phyloP scores from a whole-genome alignment of 177 flowering plant genomes.

The Vitis hybrid region DNA sequence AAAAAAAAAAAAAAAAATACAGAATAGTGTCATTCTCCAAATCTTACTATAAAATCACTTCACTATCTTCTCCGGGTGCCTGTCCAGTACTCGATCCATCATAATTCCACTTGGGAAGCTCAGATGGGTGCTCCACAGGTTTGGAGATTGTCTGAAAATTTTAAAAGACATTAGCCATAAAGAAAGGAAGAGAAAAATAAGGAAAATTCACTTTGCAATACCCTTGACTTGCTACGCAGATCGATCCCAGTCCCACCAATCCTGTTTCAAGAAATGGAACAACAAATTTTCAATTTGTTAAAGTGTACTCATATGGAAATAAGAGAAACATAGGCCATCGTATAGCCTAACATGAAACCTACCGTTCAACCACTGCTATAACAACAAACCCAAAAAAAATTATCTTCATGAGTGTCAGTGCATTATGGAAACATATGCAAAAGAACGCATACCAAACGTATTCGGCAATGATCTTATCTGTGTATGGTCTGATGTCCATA shows the following conservation, averaged over 20 bases:
- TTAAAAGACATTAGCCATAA: neutral
- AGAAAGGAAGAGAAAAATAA: neutral
- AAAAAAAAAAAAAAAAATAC: neutral
- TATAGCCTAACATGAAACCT: neutral
- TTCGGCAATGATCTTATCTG: constrained; percentile 93
- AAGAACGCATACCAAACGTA: constrained; percentile 76
- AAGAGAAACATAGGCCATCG: neutral
- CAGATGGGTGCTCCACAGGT: constrained; percentile 86
- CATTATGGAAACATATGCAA: neutral
- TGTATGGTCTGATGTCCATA: constrained; percentile 74
- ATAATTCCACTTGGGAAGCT: constrained; percentile 98
- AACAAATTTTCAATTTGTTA: neutral
- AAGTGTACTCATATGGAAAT: neutral
- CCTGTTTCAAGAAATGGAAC: constrained; percentile 35
- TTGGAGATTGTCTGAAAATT: constrained; percentile 67
- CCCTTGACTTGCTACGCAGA: constrained; percentile 66
- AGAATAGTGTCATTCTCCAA: constrained; percentile 1
- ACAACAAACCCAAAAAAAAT: too few relatives aligned
- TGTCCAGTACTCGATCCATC: constrained; percentile 99
- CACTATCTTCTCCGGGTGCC: constrained; percentile 99
- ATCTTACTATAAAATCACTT: constrained; percentile 95
- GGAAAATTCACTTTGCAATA: constrained; percentile 15
- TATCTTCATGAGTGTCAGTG: too few relatives aligned
- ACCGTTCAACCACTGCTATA: neutral
- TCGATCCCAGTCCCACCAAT: constrained; percentile 71